Evolutionary conservation across 495 filamentous ascomycete genomes (phyloP), one percentile per base, ranked within the genome.

Genomic region (Cryomyces minteri): DNA sequence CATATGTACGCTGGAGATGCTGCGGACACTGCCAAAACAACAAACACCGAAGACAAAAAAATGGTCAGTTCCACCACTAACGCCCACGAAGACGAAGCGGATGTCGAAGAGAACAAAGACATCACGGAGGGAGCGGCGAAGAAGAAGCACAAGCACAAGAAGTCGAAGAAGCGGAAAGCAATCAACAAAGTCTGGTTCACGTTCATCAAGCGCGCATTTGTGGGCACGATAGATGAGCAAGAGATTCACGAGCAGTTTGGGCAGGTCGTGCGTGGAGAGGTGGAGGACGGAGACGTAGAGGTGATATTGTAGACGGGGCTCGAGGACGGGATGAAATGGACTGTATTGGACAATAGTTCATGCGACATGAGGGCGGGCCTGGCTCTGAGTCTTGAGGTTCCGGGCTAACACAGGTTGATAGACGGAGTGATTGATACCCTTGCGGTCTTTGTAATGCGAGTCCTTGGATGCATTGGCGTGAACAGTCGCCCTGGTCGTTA

Each of bases 181-280:
- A 61, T 64, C 32, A 70, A 73, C 51, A 69, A 70, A 53, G 58
- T 71, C 4, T 94, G 87, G 87, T 69, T 74, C 41, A 69, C 79
- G 7, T 94, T 94, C 56, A 59, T 92, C 12, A 59, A 63, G 28
- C 75, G 84, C 37, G 87, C 87, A 0, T 93, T 90, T 66, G 80
- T 90, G 18, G 75, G 80, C 18, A 81, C 74, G 11, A 63, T 78
- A 52, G 67, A 76, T 48, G 62, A 68, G 42, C 65, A 77, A 31
- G 77, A 86, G 43, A 54, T 68, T 12, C 54, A 60, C 34, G 55
- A 67, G 39, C 25, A 50, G 32, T 67, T 62, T 56, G 54, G 55
- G 14, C 40, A 44, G 18, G 18, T 25, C 18, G 18, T 25, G 18
- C 18, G 18, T 25, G 18, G 18, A 25, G 18, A 25, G 18, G 18